Evolutionary conservation across 176 grass and related monocot species (phyloP).

Genomic region (Eleusine indica): DNA sequence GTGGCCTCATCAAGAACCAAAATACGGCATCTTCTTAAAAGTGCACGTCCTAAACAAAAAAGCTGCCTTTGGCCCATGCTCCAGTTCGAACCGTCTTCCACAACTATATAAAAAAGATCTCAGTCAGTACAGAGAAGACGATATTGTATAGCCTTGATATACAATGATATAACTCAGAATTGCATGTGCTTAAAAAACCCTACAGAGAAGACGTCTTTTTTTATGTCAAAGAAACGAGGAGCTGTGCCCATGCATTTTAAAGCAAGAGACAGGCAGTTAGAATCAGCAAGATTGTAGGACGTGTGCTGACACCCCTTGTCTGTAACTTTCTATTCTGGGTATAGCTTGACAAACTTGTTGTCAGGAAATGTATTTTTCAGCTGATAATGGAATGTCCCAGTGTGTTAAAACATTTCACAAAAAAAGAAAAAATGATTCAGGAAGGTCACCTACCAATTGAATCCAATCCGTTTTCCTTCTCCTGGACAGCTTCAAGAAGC

Average conservation of each 20-base stretch:
- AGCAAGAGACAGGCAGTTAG: background rate
- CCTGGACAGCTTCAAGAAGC: constrained; percentile 78
- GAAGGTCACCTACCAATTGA: constrained; percentile 63
- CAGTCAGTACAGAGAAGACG: background rate
- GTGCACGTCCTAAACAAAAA: constrained; percentile 83
- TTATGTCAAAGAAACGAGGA: too few relatives aligned
- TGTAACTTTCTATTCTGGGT: background rate
- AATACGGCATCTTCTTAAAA: constrained; percentile 69
- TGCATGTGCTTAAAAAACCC: too few relatives aligned
- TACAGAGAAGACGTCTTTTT: too few relatives aligned
- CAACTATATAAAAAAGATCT: constrained; percentile 49
- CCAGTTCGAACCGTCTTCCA: constrained; percentile 92
- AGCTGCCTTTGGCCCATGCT: constrained; percentile 99
- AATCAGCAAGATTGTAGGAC: background rate
- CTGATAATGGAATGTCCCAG: background rate
- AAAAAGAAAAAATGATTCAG: background rate
- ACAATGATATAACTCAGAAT: too few relatives aligned
- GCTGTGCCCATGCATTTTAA: background rate
- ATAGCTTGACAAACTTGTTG: background rate
- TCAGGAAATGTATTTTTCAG: background rate
- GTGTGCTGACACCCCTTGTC: background rate
- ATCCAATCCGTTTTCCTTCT: constrained; percentile 78
- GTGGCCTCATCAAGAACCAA: constrained; percentile 93
- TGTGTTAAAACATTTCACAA: background rate
- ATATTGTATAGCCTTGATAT: too few relatives aligned